Evolutionary conservation across 306 rosid species (phyloP).

Genomic region (Citrullus mucosospermus): DNA sequence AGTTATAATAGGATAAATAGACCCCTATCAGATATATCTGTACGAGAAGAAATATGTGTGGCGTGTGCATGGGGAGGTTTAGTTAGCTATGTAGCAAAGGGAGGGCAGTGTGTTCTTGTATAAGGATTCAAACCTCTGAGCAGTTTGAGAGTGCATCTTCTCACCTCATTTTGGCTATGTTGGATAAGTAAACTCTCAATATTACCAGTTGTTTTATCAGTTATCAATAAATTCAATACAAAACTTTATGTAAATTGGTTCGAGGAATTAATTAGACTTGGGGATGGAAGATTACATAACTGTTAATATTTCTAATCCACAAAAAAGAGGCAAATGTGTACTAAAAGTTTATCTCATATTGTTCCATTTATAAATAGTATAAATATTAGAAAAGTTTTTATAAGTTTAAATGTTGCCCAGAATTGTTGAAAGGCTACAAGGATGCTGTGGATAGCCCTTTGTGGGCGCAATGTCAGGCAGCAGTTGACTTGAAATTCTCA

Average conservation of each 20-base stretch:
- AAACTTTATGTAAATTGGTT: neutral
- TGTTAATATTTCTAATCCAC: neutral
- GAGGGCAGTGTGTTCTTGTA: neutral
- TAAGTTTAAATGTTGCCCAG: constrained; percentile 29
- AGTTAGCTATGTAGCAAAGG: neutral
- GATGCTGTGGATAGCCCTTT: constrained; percentile 75
- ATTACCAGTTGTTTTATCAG: neutral
- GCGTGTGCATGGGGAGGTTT: neutral
- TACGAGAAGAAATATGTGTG: neutral
- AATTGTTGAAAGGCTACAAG: constrained; percentile 76
- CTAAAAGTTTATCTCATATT: neutral
- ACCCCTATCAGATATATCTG: neutral
- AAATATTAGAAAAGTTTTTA: neutral
- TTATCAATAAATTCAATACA: neutral
- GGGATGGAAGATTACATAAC: neutral
- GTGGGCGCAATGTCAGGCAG: constrained; percentile 73
- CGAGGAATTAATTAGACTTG: neutral
- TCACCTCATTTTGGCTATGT: neutral
- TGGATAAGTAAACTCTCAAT: neutral
- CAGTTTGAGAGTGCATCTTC: neutral
- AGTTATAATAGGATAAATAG: neutral
- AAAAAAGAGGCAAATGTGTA: neutral
- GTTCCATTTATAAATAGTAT: neutral
- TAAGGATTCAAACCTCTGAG: neutral
- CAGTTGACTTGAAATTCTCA: constrained; percentile 84